phyloP scores from a whole-genome alignment of 2,329 filamentous ascomycete genomes.

The Xylaria hypoxylon region DNA sequence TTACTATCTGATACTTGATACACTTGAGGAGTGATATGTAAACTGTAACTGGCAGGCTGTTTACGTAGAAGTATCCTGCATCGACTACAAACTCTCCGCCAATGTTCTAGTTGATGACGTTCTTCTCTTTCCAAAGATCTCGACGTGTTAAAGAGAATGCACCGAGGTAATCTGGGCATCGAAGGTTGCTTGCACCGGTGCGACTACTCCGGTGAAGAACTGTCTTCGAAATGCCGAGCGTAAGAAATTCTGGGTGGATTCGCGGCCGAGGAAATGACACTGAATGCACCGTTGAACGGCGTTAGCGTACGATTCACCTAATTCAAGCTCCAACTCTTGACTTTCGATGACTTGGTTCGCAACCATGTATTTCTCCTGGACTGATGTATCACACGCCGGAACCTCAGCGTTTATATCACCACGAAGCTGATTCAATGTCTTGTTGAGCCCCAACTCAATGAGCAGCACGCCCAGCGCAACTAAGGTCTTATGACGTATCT shows the following conservation, averaged over 20 bases:
- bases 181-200: slow-evolving; percentile 30
- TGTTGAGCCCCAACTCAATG: slow-evolving; percentile 27
- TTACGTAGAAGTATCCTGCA: too few species aligned
- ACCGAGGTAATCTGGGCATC: slow-evolving; percentile 13
- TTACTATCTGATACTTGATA: too few species aligned
- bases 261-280: slow-evolving; percentile 19
- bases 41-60: too few species aligned
- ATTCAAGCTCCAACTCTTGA: slow-evolving; percentile 11
- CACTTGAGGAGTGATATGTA: too few species aligned
- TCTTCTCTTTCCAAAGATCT: too few species aligned
- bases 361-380: slow-evolving; percentile 1
- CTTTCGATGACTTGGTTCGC: slow-evolving; percentile 14
- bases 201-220: slow-evolving; percentile 27
- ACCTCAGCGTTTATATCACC: not conserved
- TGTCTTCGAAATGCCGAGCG: slow-evolving; percentile 5
- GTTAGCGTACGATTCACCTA: slow-evolving; percentile 19
- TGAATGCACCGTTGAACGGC: slow-evolving; percentile 28
- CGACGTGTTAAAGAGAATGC: not conserved
- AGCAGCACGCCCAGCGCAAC: slow-evolving; percentile 23
- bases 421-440: slow-evolving; percentile 17
- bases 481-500: slow-evolving; percentile 21
- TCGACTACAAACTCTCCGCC: too few species aligned
- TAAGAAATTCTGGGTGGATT: not conserved
- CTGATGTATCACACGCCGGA: not conserved
- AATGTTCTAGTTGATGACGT: too few species aligned